Conservation (phyloP, 441 rosid species). For the Brassica hybrid region DNA sequence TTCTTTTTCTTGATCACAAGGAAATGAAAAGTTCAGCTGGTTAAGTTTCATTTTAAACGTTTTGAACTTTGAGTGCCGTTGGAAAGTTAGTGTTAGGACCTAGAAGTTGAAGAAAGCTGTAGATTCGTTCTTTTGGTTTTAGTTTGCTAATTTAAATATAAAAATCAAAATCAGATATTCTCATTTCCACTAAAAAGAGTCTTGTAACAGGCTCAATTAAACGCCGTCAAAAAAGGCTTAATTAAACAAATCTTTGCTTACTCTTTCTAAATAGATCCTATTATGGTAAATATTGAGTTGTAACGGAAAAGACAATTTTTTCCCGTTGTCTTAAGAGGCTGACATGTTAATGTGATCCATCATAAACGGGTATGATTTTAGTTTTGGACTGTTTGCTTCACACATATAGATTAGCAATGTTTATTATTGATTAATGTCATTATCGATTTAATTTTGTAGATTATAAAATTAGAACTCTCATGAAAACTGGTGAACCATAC, state of each 20-base stretch:
- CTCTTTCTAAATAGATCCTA: background rate
- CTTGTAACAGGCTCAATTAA: background rate
- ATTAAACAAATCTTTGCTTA: background rate
- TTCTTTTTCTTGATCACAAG: no score
- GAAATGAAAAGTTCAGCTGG: background rate
- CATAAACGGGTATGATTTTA: background rate
- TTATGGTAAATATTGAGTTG: conserved; percentile 12
- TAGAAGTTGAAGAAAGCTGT: background rate
- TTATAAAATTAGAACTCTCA: background rate
- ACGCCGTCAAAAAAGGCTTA: no score
- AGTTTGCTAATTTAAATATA: background rate
- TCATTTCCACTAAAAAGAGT: background rate
- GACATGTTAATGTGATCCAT: background rate
- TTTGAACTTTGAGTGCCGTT: background rate
- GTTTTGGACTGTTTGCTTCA: background rate
- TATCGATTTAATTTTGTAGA: background rate
- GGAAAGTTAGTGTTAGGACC: no score
- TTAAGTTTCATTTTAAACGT: background rate
- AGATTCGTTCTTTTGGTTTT: conserved; percentile 3
- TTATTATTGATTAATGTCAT: background rate
- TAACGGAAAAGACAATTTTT: conserved; percentile 13
- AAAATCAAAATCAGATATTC: conserved; percentile 4
- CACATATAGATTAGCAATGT: background rate
- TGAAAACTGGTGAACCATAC: conserved; percentile 2
- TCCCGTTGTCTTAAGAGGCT: background rate